Evolutionary conservation across 176 grass and related monocot species (phyloP).

Genomic region (Elymus sibiricus): DNA sequence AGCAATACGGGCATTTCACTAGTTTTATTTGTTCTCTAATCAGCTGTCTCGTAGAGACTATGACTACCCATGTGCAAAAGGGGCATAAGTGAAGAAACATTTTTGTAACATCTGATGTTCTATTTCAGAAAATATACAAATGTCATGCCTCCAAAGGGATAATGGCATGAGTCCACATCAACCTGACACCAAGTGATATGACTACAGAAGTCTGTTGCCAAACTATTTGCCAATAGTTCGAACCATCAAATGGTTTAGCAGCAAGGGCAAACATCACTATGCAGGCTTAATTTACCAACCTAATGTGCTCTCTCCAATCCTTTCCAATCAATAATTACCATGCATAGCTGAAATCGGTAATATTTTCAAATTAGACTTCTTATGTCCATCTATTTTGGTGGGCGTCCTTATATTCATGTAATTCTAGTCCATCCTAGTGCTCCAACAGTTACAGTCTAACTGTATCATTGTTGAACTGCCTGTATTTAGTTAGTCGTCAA

Average conservation of each 20-base stretch:
- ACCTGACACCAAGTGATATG: background rate
- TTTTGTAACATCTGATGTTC: background rate
- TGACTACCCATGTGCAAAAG: background rate
- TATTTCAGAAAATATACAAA: background rate
- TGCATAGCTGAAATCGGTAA: background rate
- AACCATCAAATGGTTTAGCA: background rate
- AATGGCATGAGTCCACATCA: background rate
- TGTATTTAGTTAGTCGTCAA: background rate
- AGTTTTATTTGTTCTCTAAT: background rate
- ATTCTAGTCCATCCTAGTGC: background rate
- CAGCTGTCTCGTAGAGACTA: background rate
- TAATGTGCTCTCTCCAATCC: background rate
- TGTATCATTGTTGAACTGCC: background rate
- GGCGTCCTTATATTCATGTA: background rate
- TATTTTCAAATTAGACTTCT: background rate
- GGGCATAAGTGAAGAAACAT: background rate
- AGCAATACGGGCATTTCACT: background rate
- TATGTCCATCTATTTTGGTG: background rate
- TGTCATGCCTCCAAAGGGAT: background rate
- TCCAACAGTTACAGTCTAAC: background rate
- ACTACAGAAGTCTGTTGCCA: background rate
- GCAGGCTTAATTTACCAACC: background rate
- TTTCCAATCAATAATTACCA: background rate
- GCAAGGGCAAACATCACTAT: background rate
- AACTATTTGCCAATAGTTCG: background rate